These are phyloP conservation scores for Mycena galericulata DNA, from an alignment of 768 basidiomycete species.

Conservation along the genomic window DNA sequence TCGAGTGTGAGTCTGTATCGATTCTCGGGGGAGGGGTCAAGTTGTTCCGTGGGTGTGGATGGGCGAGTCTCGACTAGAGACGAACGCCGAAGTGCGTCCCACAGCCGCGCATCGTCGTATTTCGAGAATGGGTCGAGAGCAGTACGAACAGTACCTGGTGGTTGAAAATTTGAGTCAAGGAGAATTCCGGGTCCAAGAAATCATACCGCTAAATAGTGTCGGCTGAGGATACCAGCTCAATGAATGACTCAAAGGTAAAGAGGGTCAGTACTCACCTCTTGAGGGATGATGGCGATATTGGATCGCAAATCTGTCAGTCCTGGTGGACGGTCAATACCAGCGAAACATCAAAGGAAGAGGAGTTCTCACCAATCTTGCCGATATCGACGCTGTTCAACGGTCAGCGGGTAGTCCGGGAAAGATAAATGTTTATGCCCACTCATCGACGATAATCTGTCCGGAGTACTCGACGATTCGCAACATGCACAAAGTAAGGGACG, in stretches of 20 bases:
- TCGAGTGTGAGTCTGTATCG: slow-evolving; percentile 68
- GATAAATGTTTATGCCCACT: slow-evolving; percentile 45
- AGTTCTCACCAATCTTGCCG: slow-evolving; percentile 66
- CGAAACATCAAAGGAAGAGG: not conserved
- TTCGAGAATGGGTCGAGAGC: slow-evolving; percentile 63
- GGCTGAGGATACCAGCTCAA: slow-evolving; percentile 48
- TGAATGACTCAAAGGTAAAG: not conserved
- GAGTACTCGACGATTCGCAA: slow-evolving; percentile 78
- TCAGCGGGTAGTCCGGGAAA: not conserved
- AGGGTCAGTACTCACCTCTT: slow-evolving; percentile 59
- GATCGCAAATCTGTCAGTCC: slow-evolving; percentile 67
- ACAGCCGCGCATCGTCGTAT: slow-evolving; percentile 74
- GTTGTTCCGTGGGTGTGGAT: slow-evolving; percentile 34
- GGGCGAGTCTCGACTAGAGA: slow-evolving; percentile 45
- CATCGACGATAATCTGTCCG: slow-evolving; percentile 75
- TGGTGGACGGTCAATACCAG: not conserved
- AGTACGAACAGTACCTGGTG: slow-evolving; percentile 21
- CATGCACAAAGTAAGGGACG: slow-evolving; percentile 71
- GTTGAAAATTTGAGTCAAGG: not conserved
- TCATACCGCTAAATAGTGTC: slow-evolving; percentile 67
- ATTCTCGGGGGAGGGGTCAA: slow-evolving; percentile 61
- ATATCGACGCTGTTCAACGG: slow-evolving; percentile 66
- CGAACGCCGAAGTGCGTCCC: slow-evolving; percentile 78
- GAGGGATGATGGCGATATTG: slow-evolving; percentile 76
- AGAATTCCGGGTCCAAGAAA: slow-evolving; percentile 50